Conservation (phyloP, 352 stramenopile species). For the Plasmopara muralis region DNA sequence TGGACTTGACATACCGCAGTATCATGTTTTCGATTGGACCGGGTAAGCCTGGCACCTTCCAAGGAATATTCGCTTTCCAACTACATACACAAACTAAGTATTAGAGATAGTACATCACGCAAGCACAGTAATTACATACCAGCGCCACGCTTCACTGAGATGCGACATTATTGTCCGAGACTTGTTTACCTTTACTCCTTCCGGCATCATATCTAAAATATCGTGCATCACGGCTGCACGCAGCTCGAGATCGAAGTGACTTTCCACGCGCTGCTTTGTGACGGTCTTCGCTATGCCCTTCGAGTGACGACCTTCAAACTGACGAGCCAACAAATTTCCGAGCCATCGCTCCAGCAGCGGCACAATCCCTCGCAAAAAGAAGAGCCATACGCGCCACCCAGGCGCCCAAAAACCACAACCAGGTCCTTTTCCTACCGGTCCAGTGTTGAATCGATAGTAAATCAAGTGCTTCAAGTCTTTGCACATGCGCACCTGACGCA, state of each 20-base stretch:
- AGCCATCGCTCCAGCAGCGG: slow-evolving; percentile 98
- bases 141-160: slow-evolving; percentile 97
- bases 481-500: slow-evolving; percentile 97
- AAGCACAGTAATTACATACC: slow-evolving; percentile 26
- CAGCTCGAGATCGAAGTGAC: slow-evolving; percentile 99
- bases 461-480: slow-evolving; percentile 99
- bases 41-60: slow-evolving; percentile 99
- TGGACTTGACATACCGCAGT: slow-evolving; percentile 99
- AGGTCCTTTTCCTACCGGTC: slow-evolving; percentile 98
- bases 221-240: slow-evolving; percentile 99
- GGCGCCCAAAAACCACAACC: slow-evolving; percentile 99
- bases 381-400: slow-evolving; percentile 99
- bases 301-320: slow-evolving; percentile 99
- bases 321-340: slow-evolving; percentile 97
- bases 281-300: slow-evolving; percentile 99
- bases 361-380: slow-evolving; percentile 99
- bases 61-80: slow-evolving; percentile 99
- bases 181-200: slow-evolving; percentile 99
- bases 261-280: slow-evolving; percentile 99
- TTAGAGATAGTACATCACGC: slow-evolving; percentile 5
- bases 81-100: slow-evolving; percentile 11
- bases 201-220: slow-evolving; percentile 99
- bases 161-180: slow-evolving; percentile 97
- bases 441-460: slow-evolving; percentile 99
- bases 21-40: slow-evolving; percentile 99